phyloP scores from a whole-genome alignment of 2,329 filamentous ascomycete genomes.

The Diaporthe ampelina region DNA sequence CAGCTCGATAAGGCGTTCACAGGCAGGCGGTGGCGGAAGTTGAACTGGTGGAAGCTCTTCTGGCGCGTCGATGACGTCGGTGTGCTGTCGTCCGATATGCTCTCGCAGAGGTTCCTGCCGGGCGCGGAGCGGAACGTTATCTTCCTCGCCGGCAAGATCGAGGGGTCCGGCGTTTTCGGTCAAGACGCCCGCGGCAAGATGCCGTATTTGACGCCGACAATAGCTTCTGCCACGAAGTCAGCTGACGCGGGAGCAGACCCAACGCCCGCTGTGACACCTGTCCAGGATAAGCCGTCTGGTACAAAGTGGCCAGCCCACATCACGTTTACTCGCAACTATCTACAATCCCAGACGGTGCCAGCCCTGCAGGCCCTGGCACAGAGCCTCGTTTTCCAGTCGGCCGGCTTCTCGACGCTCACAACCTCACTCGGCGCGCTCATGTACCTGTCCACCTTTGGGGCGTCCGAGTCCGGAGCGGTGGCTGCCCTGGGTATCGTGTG shows the following conservation, averaged over 20 bases:
- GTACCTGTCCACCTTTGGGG: conserved; percentile 68
- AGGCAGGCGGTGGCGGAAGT: conserved; percentile 81
- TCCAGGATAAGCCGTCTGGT: conserved; percentile 29
- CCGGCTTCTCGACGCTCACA: conserved; percentile 78
- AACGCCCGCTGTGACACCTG: conserved; percentile 15
- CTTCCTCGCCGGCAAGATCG: conserved; percentile 79
- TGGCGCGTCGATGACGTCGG: conserved; percentile 95
- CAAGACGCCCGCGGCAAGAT: conserved; percentile 37
- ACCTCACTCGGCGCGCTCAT: conserved; percentile 67
- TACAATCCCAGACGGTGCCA: conserved; percentile 76
- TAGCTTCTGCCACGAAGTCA: conserved; percentile 35
- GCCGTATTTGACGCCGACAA: conserved; percentile 46
- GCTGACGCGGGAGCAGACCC: conserved; percentile 16
- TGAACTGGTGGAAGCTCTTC: conserved; percentile 95
- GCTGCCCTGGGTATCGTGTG: conserved; percentile 72
- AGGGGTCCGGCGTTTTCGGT: conserved; percentile 46
- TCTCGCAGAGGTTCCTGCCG: conserved; percentile 82
- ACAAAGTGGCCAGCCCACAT: conserved; percentile 82
- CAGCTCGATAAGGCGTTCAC: conserved; percentile 84
- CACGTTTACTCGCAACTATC: conserved; percentile 75
- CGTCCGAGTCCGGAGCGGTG: conserved; percentile 74
- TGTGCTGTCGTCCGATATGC: conserved; percentile 84
- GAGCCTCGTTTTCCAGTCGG: conserved; percentile 79
- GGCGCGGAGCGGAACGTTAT: conserved; percentile 86
- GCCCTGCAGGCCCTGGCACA: conserved; percentile 81